phyloP scores from a whole-genome alignment of 345 rosid genomes.

The Dipteronia sinensis region DNA sequence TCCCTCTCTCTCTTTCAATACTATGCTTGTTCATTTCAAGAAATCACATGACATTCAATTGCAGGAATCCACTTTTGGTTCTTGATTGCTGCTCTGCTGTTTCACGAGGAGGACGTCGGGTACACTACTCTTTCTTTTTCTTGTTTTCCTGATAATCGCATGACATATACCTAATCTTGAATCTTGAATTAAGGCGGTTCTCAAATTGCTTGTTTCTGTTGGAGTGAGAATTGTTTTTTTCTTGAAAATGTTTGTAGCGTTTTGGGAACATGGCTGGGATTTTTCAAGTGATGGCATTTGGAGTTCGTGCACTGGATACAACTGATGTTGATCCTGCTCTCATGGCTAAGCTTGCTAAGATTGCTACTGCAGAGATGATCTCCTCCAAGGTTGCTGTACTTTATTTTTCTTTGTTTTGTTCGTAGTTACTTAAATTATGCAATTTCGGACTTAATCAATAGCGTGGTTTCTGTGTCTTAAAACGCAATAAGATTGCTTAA shows the following conservation, averaged over 20 bases:
- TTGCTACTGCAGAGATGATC: slow-evolving; percentile 88
- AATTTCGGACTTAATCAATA: not conserved
- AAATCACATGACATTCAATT: slow-evolving; percentile 9
- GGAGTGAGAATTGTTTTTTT: not conserved
- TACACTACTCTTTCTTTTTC: slow-evolving; percentile 27
- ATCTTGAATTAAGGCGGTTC: not conserved
- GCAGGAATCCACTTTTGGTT: slow-evolving; percentile 89
- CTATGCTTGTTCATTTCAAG: not conserved
- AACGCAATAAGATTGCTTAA: not conserved
- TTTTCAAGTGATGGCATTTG: slow-evolving; percentile 90
- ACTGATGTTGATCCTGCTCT: slow-evolving; percentile 70
- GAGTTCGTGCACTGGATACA: slow-evolving; percentile 61
- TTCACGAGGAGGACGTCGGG: slow-evolving; percentile 92
- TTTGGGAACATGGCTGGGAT: slow-evolving; percentile 93
- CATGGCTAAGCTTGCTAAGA: slow-evolving; percentile 87
- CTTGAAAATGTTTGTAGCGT: slow-evolving; percentile 45
- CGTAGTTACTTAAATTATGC: not conserved
- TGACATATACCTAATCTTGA: not conserved
- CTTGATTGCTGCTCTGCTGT: slow-evolving; percentile 87
- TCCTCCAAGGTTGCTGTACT: slow-evolving; percentile 70
- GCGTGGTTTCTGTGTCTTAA: not conserved
- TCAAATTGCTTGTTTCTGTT: no score
- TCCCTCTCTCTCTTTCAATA: not conserved
- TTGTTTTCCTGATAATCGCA: not conserved
- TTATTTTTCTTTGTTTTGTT: not conserved